Conservation (phyloP, 164 flowering plant genomes). For the Nelumbo lutea region DNA sequence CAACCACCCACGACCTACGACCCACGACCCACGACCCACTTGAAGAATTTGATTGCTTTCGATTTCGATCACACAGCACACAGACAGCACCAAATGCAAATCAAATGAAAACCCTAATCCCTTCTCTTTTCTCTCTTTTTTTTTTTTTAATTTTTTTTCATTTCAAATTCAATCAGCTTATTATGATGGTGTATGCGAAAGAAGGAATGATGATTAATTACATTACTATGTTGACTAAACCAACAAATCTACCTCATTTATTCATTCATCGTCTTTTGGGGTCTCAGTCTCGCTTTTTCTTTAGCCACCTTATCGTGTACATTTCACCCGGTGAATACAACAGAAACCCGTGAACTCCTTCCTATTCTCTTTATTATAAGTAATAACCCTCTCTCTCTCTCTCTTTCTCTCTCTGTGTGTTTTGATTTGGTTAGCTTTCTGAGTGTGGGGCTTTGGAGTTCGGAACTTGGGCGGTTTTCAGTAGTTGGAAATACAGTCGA, state of each 20-base stretch:
- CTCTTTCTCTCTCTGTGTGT: constrained; percentile 4
- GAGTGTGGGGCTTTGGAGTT: background rate
- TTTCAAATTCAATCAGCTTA: constrained; percentile 16
- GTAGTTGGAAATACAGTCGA: background rate
- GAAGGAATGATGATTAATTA: constrained; percentile 16
- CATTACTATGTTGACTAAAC: constrained; percentile 48
- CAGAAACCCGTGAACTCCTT: background rate
- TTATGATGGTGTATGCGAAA: constrained; percentile 18
- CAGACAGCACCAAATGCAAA: constrained; percentile 3
- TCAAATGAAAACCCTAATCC: too few relatives aligned
- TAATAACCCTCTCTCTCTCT: background rate
- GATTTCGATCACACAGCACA: constrained; percentile 29
- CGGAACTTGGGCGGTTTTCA: background rate
- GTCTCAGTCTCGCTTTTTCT: background rate
- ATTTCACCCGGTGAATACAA: background rate
- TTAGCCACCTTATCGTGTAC: background rate
- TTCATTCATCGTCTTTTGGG: too few relatives aligned
- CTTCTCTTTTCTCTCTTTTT: background rate
- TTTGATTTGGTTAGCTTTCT: background rate
- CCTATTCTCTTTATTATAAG: background rate
- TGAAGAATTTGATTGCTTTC: constrained; percentile 15
- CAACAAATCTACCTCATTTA: background rate
- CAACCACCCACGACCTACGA: background rate
- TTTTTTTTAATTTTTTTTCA: too few relatives aligned
- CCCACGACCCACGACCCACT: constrained; percentile 9